Evolutionary conservation across 2,329 filamentous ascomycete genomes (phyloP).

Genomic region (Hymenoscyphus repandus): DNA sequence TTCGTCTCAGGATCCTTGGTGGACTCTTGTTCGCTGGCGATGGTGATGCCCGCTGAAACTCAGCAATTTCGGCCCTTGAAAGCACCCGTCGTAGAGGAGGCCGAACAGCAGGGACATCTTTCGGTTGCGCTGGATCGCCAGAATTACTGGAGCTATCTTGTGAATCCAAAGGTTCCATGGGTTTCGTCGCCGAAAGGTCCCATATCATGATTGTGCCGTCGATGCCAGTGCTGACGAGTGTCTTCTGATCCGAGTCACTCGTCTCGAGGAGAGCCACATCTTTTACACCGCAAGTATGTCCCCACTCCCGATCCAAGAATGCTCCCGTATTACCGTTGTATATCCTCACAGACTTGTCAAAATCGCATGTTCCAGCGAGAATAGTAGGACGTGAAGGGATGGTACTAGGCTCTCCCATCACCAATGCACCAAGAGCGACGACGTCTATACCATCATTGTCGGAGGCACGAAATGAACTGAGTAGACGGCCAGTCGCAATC

Average conservation of each 20-base stretch:
- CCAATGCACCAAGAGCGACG: constrained; percentile 76
- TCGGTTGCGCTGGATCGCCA: constrained; percentile 33
- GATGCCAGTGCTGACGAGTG: constrained; percentile 68
- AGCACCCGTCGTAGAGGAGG: constrained; percentile 80
- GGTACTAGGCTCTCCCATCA: constrained; percentile 53
- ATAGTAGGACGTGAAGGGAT: constrained; percentile 53
- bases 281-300: constrained; percentile 90
- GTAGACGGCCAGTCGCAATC: constrained; percentile 61
- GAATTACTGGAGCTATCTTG: constrained; percentile 10
- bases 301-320: constrained; percentile 85
- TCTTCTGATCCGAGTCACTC: constrained; percentile 48
- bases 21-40: constrained; percentile 43
- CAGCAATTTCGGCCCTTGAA: constrained; percentile 80
- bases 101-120: constrained; percentile 49
- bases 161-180: constrained; percentile 18
- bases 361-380: constrained; percentile 84
- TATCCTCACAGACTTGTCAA: constrained; percentile 88
- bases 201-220: constrained; percentile 84
- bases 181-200: constrained; percentile 26
- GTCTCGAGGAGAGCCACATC: constrained; percentile 67
- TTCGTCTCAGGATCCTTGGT: constrained; percentile 47
- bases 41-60: constrained; percentile 58
- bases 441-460: constrained; percentile 78
- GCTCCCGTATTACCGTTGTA: constrained; percentile 75
- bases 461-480: constrained; percentile 73